Evolutionary conservation across 495 filamentous ascomycete species (phyloP).

Genomic region (Hypoxylon fuscum): DNA sequence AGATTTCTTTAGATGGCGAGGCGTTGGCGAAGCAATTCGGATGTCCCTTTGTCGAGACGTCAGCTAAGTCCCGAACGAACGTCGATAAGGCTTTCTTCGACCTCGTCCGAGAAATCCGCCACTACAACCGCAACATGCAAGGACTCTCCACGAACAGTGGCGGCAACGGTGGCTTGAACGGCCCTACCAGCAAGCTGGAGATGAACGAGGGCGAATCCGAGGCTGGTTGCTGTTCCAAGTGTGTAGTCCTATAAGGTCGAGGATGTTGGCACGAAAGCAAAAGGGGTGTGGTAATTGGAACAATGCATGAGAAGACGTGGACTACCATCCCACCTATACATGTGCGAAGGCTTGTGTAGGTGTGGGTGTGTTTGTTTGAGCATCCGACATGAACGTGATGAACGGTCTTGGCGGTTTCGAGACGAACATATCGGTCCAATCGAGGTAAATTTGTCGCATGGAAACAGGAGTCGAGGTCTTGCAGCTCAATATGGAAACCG

Average conservation of each 20-base stretch:
- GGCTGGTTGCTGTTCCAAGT: slow-evolving; percentile 85
- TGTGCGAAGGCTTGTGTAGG: slow-evolving; percentile 6
- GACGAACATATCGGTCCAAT: slow-evolving; percentile 34
- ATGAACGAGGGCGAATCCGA: slow-evolving; percentile 74
- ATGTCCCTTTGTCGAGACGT: slow-evolving; percentile 99
- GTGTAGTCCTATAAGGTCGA: slow-evolving; percentile 82
- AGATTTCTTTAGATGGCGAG: slow-evolving; percentile 77
- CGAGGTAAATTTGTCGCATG: slow-evolving; percentile 39
- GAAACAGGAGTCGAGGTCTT: slow-evolving; percentile 40
- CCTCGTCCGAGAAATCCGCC: slow-evolving; percentile 94
- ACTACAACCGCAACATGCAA: slow-evolving; percentile 97
- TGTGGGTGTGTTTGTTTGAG: no score
- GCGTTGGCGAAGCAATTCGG: slow-evolving; percentile 84
- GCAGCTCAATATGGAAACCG: slow-evolving; percentile 30
- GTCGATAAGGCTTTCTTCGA: slow-evolving; percentile 99
- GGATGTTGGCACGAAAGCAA: slow-evolving; percentile 6
- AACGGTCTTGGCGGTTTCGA: slow-evolving; percentile 34
- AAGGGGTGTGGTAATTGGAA: slow-evolving; percentile 11
- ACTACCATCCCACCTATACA: slow-evolving; percentile 14
- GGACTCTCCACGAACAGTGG: slow-evolving; percentile 74
- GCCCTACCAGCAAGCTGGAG: slow-evolving; percentile 77
- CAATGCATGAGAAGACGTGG: slow-evolving; percentile 29
- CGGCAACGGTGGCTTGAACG: slow-evolving; percentile 68
- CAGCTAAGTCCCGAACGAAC: slow-evolving; percentile 96
- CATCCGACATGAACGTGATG: slow-evolving; percentile 28